phyloP scores from a whole-genome alignment of 129 eudicot species.

The Artemisia tridentata region DNA sequence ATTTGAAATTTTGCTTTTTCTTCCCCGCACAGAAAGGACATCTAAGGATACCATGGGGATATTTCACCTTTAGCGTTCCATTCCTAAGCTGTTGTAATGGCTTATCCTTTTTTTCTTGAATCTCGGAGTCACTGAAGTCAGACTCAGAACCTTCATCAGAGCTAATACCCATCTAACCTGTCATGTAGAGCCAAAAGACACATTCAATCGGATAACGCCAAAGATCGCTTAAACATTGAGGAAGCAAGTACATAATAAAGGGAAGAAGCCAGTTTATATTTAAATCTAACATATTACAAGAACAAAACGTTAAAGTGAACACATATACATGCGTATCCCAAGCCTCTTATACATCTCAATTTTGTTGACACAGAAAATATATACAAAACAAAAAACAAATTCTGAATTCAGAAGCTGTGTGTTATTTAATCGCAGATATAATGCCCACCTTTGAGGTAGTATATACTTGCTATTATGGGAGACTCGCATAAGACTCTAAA shows the following conservation, averaged over 20 bases:
- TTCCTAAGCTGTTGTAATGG: conserved; percentile 57
- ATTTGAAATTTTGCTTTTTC: conserved; percentile 85
- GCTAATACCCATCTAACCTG: conserved; percentile 58
- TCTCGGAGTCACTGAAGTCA: conserved; percentile 93
- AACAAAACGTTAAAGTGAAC: neutral
- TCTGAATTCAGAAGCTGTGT: neutral
- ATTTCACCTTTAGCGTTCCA: conserved; percentile 62
- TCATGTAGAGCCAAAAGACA: conserved; percentile 3
- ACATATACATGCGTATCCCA: neutral
- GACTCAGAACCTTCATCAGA: conserved; percentile 90
- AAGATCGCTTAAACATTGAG: neutral
- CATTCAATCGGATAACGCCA: neutral
- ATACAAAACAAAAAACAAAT: neutral
- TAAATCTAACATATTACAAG: neutral
- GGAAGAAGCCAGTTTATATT: neutral
- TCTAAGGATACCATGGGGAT: conserved; percentile 59
- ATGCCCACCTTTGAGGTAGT: neutral
- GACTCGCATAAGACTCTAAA: neutral
- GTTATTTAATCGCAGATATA: neutral
- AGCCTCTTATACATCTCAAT: neutral
- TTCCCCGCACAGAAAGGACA: conserved; percentile 98
- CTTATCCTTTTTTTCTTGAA: conserved; percentile 60
- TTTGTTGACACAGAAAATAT: no score
- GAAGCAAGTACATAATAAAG: neutral
- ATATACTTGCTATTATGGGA: neutral